Conservation (phyloP, 306 rosid genomes). For the Rubus parviflorus region DNA sequence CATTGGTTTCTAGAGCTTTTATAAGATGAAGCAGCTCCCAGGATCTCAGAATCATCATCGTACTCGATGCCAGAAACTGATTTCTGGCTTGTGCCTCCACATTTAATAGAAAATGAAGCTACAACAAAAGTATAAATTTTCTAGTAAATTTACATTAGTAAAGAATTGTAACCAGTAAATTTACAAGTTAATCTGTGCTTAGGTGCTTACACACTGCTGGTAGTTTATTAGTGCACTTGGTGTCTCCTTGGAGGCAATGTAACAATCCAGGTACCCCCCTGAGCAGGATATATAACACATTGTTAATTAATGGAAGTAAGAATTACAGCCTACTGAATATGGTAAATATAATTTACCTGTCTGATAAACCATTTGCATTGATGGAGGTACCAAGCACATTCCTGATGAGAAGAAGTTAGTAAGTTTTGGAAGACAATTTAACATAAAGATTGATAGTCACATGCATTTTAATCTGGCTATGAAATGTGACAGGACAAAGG, state of each 20-base stretch:
- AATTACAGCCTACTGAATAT: background rate
- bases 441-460: background rate
- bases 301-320: background rate
- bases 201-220: conserved; percentile 29
- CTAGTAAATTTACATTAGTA: background rate
- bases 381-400: conserved; percentile 39
- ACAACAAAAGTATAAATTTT: background rate
- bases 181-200: background rate
- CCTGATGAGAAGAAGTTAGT: conserved; percentile 23
- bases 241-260: conserved; percentile 31
- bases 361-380: conserved; percentile 22
- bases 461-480: background rate
- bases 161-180: background rate
- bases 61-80: conserved; percentile 30
- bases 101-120: conserved; percentile 41
- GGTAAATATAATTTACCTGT: conserved; percentile 16
- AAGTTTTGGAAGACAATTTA: background rate
- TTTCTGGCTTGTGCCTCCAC: conserved; percentile 28
- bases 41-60: conserved; percentile 30
- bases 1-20: conserved; percentile 23
- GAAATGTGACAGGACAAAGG: background rate
- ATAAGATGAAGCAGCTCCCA: conserved; percentile 35
- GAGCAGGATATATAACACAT: background rate
- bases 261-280: conserved; percentile 28
- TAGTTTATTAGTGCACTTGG: conserved; percentile 23